Base-by-base conservation (phyloP, 768 basidiomycete species). In the Kwoniella bestiolae region DNA sequence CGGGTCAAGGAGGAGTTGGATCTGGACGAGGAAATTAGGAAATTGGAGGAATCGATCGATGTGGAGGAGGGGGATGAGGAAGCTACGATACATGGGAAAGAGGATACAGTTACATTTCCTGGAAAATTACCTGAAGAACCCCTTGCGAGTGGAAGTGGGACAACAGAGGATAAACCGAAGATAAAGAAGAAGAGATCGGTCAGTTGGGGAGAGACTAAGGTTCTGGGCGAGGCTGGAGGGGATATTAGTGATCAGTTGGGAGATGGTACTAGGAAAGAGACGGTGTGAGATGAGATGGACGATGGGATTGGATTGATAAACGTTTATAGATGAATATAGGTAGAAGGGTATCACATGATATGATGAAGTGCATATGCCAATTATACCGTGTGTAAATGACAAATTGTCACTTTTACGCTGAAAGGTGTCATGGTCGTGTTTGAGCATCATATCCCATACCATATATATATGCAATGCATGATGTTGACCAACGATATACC, bases 21-120 rank as follows among this genome's bases (percentile, higher is more conserved):
- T 53, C 49, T 75, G 6, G 79, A 80, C 56, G 77, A 76, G 53
- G 79, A 80, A 64, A 80, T 80, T 50, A 66, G 79, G n/a, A 77
- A 79, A 55, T 52, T 80, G 18, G 79, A 80, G 50, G 73, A 77
- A 49, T 50, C 52, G 31, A 68, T 56, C 2, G 72, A 66, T 44
- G 68, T 46, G n/a, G 71, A 63, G 56, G 56, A 21, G 16, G 52
- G 23, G 6, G 56, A 59, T 56, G 32, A 55, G n/a, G 52, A 34
- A 65, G 23, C 7, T 60, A 58, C 5, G 34, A 55, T 26, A 51
- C 14, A 46, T 25, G 66, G 29, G 56, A 63, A 53, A 70, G 67
- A 68, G 67, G 73, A 65, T 58, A 18, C 12, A 14, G 18, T 18
- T 41, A 2, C 1, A 2, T 55, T 55, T 21, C 52, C 52, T 21